Conservation (phyloP, 2,329 filamentous ascomycete species). For the Phaeosphaeria sp. region DNA sequence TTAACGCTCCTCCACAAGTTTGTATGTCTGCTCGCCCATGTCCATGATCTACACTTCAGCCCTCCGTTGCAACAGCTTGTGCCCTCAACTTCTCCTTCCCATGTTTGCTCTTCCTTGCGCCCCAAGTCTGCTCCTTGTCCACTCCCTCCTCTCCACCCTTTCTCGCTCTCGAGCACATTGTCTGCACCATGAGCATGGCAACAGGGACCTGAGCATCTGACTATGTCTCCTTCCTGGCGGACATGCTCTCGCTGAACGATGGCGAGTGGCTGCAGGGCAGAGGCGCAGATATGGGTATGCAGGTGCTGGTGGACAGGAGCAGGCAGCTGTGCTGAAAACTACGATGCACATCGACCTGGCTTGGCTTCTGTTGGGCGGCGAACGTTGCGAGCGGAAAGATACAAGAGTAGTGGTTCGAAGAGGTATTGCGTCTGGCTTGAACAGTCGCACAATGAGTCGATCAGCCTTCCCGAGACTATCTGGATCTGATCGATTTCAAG, state of each 20-base stretch:
- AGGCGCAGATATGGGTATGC: constrained; percentile 23
- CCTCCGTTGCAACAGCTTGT: background rate
- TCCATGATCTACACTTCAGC: background rate
- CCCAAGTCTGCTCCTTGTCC: constrained; percentile 14
- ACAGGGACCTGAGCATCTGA: constrained; percentile 4
- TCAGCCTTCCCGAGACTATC: background rate
- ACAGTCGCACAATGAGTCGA: background rate
- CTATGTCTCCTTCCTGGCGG: constrained; percentile 17
- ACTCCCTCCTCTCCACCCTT: constrained; percentile 14
- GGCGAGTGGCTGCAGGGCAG: constrained; percentile 12
- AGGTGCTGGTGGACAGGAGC: constrained; percentile 33
- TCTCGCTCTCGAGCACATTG: constrained; percentile 16
- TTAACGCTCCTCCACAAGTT: background rate
- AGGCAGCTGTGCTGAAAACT: constrained; percentile 24
- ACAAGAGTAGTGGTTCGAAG: background rate
- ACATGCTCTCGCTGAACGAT: constrained; percentile 18
- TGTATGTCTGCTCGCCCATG: background rate
- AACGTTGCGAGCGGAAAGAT: background rate
- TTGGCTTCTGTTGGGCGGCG: background rate
- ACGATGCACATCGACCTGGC: constrained; percentile 29
- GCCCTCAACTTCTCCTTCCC: background rate
- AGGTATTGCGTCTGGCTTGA: constrained; percentile 3
- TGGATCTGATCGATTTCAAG: background rate
- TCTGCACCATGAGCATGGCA: constrained; percentile 29
- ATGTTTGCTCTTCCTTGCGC: background rate